Percentiles rank a stretch among this genome's conserved stretches.
Conservation (phyloP, 1,139 yeast genomes). For the Candida tetrigidarum region DNA sequence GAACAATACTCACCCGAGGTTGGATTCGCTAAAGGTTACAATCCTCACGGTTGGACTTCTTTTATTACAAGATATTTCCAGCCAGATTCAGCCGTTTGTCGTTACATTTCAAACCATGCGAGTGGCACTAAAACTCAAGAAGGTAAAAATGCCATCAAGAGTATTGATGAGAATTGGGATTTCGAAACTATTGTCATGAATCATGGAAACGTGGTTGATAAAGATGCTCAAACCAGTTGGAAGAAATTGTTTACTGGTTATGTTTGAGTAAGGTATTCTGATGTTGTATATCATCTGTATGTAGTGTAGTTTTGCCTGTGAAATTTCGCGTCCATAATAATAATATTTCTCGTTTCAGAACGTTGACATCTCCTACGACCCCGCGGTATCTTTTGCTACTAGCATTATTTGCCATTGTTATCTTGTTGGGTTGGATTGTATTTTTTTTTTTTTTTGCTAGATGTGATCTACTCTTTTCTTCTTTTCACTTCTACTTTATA, state of each 20-base stretch:
- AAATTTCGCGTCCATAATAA: too few species aligned
- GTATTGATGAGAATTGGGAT: constrained; percentile 41
- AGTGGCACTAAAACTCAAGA: constrained; percentile 19
- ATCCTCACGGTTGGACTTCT: constrained; percentile 35
- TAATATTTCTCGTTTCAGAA: too few species aligned
- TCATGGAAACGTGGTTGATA: constrained; percentile 61
- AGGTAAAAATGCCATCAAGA: constrained; percentile 36
- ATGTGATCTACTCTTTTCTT: too few species aligned
- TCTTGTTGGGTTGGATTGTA: too few species aligned
- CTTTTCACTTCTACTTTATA: not conserved
- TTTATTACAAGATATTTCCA: constrained; percentile 31
- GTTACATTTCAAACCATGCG: constrained; percentile 21
- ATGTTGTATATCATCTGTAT: too few species aligned
- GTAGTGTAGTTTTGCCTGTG: not conserved
- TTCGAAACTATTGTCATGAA: constrained; percentile 54
- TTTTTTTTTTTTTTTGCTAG: too few species aligned
- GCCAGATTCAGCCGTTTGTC: constrained; percentile 33
- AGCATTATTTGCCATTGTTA: too few species aligned
- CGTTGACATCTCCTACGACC: too few species aligned
- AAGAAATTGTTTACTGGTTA: constrained; percentile 14
- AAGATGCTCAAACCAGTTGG: constrained; percentile 38
- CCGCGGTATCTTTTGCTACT: too few species aligned
- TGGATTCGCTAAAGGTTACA: constrained; percentile 25
- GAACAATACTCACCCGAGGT: constrained; percentile 42
- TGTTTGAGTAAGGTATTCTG: too few species aligned